phyloP scores from a whole-genome alignment of 805 yeast genomes.

The Spathaspora girioi region DNA sequence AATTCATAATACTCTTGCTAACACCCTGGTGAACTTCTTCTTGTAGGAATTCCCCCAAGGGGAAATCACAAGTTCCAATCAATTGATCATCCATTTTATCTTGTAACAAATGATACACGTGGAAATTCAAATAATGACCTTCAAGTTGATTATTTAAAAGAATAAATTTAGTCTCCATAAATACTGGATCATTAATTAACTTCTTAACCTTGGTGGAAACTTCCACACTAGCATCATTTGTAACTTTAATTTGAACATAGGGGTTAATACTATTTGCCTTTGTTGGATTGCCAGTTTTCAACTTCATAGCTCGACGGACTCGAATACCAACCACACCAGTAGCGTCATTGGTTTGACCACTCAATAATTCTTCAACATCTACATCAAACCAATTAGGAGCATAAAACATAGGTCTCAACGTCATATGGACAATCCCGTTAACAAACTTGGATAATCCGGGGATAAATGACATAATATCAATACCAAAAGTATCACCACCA shows the following conservation, averaged over 20 bases:
- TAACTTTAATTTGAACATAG: conserved; percentile 42
- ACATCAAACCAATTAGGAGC: conserved; percentile 79
- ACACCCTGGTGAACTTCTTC: conserved; percentile 41
- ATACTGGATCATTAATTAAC: conserved; percentile 53
- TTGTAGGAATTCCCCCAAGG: conserved; percentile 59
- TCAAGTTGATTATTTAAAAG: conserved; percentile 50
- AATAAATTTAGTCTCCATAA: conserved; percentile 63
- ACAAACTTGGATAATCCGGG: conserved; percentile 78
- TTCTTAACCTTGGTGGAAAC: conserved; percentile 60
- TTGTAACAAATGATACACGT: conserved; percentile 49
- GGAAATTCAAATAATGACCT: conserved; percentile 50
- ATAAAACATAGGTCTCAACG: conserved; percentile 71
- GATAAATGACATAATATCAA: conserved; percentile 78
- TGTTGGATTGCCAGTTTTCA: conserved; percentile 40
- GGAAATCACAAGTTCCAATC: conserved; percentile 46
- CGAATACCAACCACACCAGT: conserved; percentile 68
- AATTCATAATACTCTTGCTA: conserved; percentile 41
- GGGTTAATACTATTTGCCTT: conserved; percentile 49
- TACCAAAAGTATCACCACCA: conserved; percentile 85
- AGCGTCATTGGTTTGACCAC: conserved; percentile 61
- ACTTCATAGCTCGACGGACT: conserved; percentile 48
- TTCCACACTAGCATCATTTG: conserved; percentile 37
- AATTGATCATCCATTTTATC: conserved; percentile 54
- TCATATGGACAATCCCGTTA: conserved; percentile 64
- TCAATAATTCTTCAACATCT: conserved; percentile 69